Conservation (phyloP, 768 basidiomycete genomes). For the Cubamyces lactineus region DNA sequence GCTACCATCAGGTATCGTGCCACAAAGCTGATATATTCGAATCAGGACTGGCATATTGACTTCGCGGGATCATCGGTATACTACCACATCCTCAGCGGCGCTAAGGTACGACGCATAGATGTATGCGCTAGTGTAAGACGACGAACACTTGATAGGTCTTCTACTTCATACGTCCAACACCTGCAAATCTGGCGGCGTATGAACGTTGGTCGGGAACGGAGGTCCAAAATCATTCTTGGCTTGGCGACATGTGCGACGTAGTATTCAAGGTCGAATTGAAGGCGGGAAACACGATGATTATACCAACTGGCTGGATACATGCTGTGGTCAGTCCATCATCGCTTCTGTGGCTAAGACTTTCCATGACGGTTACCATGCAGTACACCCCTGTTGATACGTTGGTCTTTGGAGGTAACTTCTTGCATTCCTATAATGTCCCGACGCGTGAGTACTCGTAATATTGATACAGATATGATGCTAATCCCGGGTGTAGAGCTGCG, state of each 20-base stretch:
- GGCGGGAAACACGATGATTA: slow-evolving; percentile 88
- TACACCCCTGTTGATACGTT: slow-evolving; percentile 91
- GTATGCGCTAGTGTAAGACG: background rate
- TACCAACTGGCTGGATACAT: slow-evolving; percentile 97
- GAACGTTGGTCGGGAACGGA: slow-evolving; percentile 95
- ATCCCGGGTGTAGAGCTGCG: slow-evolving; percentile 64
- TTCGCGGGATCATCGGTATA: slow-evolving; percentile 99
- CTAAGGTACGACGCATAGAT: slow-evolving; percentile 58
- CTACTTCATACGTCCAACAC: slow-evolving; percentile 92
- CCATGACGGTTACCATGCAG: slow-evolving; percentile 43
- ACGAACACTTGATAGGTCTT: slow-evolving; percentile 63
- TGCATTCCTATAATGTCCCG: slow-evolving; percentile 88
- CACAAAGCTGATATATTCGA: slow-evolving; percentile 6
- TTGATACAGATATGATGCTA: background rate
- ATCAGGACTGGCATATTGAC: slow-evolving; percentile 96
- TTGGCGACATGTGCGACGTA: slow-evolving; percentile 91
- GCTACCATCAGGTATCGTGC: background rate
- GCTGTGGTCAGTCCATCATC: slow-evolving; percentile 70
- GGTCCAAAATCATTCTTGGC: slow-evolving; percentile 84
- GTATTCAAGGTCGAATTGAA: slow-evolving; percentile 82
- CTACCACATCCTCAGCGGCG: slow-evolving; percentile 87
- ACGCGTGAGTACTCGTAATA: slow-evolving; percentile 62
- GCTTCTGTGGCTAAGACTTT: background rate
- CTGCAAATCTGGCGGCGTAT: slow-evolving; percentile 84
- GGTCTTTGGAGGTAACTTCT: slow-evolving; percentile 96